phyloP scores from a whole-genome alignment of 2,329 filamentous ascomycete species.

The Cercospora zeae-maydis region DNA sequence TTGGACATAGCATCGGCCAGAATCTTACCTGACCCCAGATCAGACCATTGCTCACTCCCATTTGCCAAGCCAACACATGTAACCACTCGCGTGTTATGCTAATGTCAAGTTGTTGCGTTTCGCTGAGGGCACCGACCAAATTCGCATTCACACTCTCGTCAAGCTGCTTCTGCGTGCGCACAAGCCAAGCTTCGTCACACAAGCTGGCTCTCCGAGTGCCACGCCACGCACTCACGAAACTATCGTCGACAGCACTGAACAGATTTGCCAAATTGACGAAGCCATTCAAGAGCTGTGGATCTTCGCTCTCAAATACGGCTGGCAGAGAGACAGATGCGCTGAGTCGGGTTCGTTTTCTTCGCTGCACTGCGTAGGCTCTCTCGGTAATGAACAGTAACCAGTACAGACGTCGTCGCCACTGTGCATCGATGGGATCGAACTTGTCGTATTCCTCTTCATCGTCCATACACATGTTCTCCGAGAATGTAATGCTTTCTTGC shows the following conservation, averaged over 20 bases:
- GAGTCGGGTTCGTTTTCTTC: constrained; percentile 35
- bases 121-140: constrained; percentile 30
- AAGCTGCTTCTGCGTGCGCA: constrained; percentile 35
- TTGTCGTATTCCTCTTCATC: constrained; percentile 34
- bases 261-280: constrained; percentile 37
- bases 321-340: constrained; percentile 33
- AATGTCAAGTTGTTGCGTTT: constrained; percentile 38
- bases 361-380: constrained; percentile 37
- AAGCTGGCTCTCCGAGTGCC: constrained; percentile 33
- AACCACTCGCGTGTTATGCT: constrained; percentile 37
- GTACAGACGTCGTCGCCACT: constrained; percentile 37
- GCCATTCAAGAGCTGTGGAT: constrained; percentile 35
- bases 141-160: constrained; percentile 31
- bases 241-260: constrained; percentile 37
- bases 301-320: constrained; percentile 35
- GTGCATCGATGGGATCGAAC: constrained; percentile 32
- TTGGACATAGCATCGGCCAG: neutral
- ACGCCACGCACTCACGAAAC: constrained; percentile 37
- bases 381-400: constrained; percentile 39
- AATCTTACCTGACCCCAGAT: constrained; percentile 30
- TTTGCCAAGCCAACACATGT: constrained; percentile 39
- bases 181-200: constrained; percentile 37
- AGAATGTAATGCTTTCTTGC: constrained; percentile 37
- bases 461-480: constrained; percentile 36
- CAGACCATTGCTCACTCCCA: constrained; percentile 38